A percentile compares a stretch with the other conserved stretches of the same genome.
phyloP scores from a whole-genome alignment of 1,284 basidiomycete genomes.

The Moesziomyces antarcticus region DNA sequence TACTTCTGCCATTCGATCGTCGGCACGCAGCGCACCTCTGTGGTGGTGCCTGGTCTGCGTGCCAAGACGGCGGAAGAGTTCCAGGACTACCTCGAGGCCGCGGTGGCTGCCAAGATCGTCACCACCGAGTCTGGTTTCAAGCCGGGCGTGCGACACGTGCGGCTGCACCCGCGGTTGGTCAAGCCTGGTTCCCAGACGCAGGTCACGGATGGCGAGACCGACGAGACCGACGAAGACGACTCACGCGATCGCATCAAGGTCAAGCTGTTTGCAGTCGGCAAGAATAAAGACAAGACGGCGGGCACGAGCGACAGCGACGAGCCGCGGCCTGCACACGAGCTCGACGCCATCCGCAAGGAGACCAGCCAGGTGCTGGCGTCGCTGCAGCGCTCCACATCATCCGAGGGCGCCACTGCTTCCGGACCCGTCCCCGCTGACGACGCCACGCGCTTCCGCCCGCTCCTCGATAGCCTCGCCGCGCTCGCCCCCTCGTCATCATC shows the following conservation, averaged over 20 bases:
- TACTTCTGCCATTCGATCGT: conserved; percentile 47
- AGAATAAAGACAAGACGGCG: not conserved
- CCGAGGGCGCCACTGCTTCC: conserved; percentile 23
- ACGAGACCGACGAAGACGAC: conserved; percentile 15
- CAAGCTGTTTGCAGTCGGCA: conserved; percentile 11
- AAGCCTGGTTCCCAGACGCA: conserved; percentile 20
- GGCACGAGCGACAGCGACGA: conserved; percentile 3
- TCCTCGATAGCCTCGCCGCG: conserved; percentile 29
- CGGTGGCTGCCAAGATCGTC: conserved; percentile 44
- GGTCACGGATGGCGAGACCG: conserved; percentile 17
- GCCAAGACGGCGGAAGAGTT: conserved; percentile 32
- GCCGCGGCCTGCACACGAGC: conserved; percentile 5
- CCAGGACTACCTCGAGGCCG: conserved; percentile 34
- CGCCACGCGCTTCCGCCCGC: conserved; percentile 30
- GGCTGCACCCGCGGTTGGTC: conserved; percentile 33
- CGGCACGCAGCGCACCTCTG: conserved; percentile 12
- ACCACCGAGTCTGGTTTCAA: conserved; percentile 48
- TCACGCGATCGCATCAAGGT: conserved; percentile 5
- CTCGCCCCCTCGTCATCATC: not conserved
- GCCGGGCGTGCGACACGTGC: conserved; percentile 33
- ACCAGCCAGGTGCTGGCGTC: conserved; percentile 30
- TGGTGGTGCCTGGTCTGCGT: conserved; percentile 18
- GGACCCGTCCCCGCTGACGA: conserved; percentile 29
- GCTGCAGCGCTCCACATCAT: conserved; percentile 22
- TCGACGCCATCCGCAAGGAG: conserved; percentile 21